Base-by-base conservation (phyloP, 495 filamentous ascomycete genomes). In the Penicillium silybi region DNA sequence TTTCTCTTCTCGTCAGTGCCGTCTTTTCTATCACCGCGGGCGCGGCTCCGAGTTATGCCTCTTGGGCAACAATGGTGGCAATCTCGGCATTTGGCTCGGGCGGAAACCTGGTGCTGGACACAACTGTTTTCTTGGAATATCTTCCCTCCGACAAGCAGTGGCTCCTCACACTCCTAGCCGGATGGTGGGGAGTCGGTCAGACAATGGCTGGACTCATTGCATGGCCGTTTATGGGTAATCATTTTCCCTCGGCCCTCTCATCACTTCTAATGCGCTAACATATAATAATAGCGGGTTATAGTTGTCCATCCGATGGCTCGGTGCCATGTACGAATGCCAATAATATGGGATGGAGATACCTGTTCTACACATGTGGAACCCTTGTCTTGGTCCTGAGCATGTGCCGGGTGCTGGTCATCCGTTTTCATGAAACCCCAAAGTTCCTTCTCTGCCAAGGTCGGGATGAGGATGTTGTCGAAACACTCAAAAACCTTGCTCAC, bases 1-100 rank as follows among this genome's bases (percentile, higher is more conserved):
- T 68, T 11, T 67, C 63, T 38, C 61, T 74, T 11, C 58, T 73
- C 32, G 58, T 62, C 4, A 72, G 71, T 47, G 71, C 71, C 13
- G 48, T 59, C n/a, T 59, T 59, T 22, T 45, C 57, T 6, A 52
- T 59, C 25, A 49, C 46, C 1, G 52, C 57, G 6, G 57, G 57
- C 0, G 57, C 57, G 10, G 57, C 57, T 26, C 52, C 52, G 1
- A 59, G 45, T 20, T 59, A 56, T 37, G 19, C 34, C 10, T 41
- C 41, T 6, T 56, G 52, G 52, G 48, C 53, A 8, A 50, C 41
- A 2, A 38, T 59, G 17, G 53, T 59, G 10, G 57, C 57, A 9
- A 32, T 59, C 0, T 59, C 57, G 10, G 57, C 57, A 1, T 59
- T 59, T 40, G 57, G 57, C 4, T 56, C 57, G 11, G 57, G 57